These are phyloP conservation scores for Fraxinus albicans DNA, from an alignment of 305 asterid species.

Conservation along the genomic window DNA sequence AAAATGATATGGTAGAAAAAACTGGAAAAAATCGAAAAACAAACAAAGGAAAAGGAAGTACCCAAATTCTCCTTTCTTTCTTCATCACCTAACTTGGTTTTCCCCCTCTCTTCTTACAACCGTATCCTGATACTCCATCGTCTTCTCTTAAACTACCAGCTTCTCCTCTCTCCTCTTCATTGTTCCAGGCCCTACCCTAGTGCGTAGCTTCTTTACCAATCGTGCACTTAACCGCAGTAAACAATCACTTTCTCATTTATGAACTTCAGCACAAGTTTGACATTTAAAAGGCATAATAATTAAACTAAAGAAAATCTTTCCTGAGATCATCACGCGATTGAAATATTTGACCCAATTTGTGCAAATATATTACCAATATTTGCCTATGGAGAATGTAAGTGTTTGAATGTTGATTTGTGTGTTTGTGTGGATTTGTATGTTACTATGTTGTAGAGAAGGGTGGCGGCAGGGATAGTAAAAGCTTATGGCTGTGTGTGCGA, in stretches of 20 bases:
- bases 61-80: not conserved
- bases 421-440: not conserved
- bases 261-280: not conserved
- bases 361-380: not conserved
- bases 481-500: not conserved
- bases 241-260: not conserved
- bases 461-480: not conserved
- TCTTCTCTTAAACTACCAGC: not conserved
- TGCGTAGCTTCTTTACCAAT: not conserved
- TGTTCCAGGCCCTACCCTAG: not conserved
- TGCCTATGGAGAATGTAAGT: not conserved
- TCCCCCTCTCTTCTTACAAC: not conserved
- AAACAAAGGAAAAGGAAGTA: not conserved
- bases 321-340: not conserved
- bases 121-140: not conserved
- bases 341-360: not conserved
- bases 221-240: not conserved
- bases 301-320: not conserved
- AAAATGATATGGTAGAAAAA: not conserved
- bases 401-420: not conserved
- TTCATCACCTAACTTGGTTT: not conserved
- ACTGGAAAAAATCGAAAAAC: not conserved
- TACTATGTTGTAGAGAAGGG: not conserved
- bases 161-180: not conserved
- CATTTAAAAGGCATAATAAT: not conserved